Conservation (phyloP, 495 filamentous ascomycete genomes). For the Cercophora sp. region DNA sequence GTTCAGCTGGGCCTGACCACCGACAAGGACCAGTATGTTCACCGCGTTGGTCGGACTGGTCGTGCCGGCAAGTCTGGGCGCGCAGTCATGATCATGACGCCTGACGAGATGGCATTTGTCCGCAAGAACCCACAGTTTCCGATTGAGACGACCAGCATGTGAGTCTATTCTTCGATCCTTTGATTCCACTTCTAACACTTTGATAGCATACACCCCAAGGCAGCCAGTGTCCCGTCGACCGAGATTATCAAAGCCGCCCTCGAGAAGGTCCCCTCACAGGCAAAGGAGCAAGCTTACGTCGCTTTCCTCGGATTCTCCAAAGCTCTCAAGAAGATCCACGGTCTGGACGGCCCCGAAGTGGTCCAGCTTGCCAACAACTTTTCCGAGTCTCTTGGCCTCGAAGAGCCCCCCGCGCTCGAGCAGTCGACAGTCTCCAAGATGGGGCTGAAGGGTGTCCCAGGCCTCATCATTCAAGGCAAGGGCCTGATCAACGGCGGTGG, state of each 20-base stretch:
- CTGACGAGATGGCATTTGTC: slow-evolving; percentile 70
- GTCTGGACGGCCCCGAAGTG: slow-evolving; percentile 10
- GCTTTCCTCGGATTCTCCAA: slow-evolving; percentile 26
- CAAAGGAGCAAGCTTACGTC: slow-evolving; percentile 24
- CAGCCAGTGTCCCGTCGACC: slow-evolving; percentile 13
- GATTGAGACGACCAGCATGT: slow-evolving; percentile 23
- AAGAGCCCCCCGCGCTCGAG: slow-evolving; percentile 16
- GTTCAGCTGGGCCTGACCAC: slow-evolving; percentile 87
- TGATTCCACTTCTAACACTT: neutral
- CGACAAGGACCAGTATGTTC: slow-evolving; percentile 75
- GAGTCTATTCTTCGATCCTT: slow-evolving; percentile 1
- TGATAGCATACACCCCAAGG: neutral
- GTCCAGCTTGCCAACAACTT: slow-evolving; percentile 25
- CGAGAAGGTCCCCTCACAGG: slow-evolving; percentile 19
- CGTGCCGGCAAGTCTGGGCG: slow-evolving; percentile 73
- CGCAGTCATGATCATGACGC: slow-evolving; percentile 79
- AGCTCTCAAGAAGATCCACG: slow-evolving; percentile 7
- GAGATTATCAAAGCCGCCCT: slow-evolving; percentile 22
- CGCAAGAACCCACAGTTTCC: slow-evolving; percentile 24
- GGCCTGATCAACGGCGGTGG: too few species aligned
- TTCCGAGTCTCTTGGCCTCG: slow-evolving; percentile 21
- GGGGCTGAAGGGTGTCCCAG: slow-evolving; percentile 30
- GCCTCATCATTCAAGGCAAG: slow-evolving; percentile 9
- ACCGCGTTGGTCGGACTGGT: slow-evolving; percentile 89
- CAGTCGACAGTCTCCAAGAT: slow-evolving; percentile 22